These are phyloP conservation scores for Hirschfeldia incana DNA, from an alignment of 345 rosid genomes.

Conservation along the genomic window DNA sequence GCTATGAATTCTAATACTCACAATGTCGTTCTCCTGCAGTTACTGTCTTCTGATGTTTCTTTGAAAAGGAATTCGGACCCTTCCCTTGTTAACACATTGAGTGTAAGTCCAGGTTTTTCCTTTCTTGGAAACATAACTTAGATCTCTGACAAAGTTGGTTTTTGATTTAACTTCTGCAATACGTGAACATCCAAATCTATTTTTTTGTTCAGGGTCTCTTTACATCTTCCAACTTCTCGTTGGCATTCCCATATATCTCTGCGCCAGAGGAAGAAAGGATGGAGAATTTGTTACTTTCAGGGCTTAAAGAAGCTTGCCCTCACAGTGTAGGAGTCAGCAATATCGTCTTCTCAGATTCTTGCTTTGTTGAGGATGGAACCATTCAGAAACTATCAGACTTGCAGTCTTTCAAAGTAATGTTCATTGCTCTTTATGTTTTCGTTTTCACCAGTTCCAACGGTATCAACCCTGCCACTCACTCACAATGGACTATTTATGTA, in stretches of 20 bases:
- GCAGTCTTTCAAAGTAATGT: conserved; percentile 63
- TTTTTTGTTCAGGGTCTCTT: conserved; percentile 54
- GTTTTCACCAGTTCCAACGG: background rate
- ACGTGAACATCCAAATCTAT: conserved; percentile 20
- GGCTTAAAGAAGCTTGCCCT: conserved; percentile 66
- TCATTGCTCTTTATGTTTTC: background rate
- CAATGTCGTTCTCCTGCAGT: conserved; percentile 43
- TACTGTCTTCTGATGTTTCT: conserved; percentile 71
- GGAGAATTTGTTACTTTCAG: conserved; percentile 70
- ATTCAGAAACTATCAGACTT: conserved; percentile 62
- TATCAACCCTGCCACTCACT: conserved; percentile 7
- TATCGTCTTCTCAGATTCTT: conserved; percentile 73
- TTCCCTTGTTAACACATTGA: conserved; percentile 66
- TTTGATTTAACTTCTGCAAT: background rate
- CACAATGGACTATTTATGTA: background rate
- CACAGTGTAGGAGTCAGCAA: conserved; percentile 46
- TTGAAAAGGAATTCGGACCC: conserved; percentile 52
- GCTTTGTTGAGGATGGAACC: conserved; percentile 61
- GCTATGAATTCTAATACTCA: background rate
- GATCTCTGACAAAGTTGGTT: background rate
- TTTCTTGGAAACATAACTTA: background rate
- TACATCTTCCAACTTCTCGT: conserved; percentile 69
- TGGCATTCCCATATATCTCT: conserved; percentile 90
- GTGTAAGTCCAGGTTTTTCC: conserved; percentile 44
- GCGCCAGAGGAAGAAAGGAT: conserved; percentile 71